Evolutionary conservation across 495 filamentous ascomycete species (phyloP), one percentile per base, ranked within the genome.

Genomic region (Hyaloscypha bicolor): DNA sequence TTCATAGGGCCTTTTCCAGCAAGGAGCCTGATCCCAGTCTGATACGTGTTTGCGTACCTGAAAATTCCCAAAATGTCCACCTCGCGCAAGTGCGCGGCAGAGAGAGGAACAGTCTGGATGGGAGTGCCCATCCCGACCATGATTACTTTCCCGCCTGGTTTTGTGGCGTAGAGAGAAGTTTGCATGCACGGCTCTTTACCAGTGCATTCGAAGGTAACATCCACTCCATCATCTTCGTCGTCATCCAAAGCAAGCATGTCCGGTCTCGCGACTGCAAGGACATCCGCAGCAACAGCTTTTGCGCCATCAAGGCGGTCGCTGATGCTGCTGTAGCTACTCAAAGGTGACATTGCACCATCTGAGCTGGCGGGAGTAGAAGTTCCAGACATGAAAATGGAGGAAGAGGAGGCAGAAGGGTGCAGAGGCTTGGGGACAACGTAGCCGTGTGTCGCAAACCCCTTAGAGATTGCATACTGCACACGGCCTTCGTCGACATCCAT

Each of bases 91-190:
- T 93, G 92, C 16, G 94, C 94, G 0, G 91, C 91, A 2, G 89
- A 92, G 63, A 97, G 83, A 1, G 93, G 93, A 6, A 97, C 80
- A 0, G 91, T 96, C 79, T 95, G 91, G 52, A 96, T 85, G 0
- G 94, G 93, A 5, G 88, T 92, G n/a, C 94, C 94, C 93, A 97
- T 97, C 4, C 94, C 94, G 25, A 97, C 89, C 79, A 96, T 88
- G 70, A 97, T 87, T 45, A 97, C 82, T 68, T 90, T 88, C 11
- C 93, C 92, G 12, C 93, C 94, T 0, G 94, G 82, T 9, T 85
- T 82, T 14, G 92, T 89, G 9, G 91, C 91, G 70, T 94, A 96
- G 53, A 97, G 92, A 3, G 89, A 87, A 1, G 93, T 90, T 76
- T 97, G 93, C 70, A 95, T 87, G 74, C 93, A 96, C 3, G 88